phyloP scores from a whole-genome alignment of 805 yeast species.

The Candida ulmi region DNA sequence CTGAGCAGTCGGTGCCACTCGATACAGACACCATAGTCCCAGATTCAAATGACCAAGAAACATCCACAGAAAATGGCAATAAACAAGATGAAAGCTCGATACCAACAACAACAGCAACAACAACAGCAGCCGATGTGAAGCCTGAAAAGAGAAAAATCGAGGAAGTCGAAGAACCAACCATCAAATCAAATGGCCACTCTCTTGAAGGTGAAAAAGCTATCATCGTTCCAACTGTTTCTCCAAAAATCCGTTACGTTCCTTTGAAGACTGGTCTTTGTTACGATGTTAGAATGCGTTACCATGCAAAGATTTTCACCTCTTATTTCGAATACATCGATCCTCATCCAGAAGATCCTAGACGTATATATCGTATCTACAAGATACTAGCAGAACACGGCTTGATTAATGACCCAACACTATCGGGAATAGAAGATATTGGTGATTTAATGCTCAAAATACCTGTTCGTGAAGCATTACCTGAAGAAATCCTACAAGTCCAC shows the following conservation, averaged over 20 bases:
- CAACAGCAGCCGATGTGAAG: conserved; percentile 1
- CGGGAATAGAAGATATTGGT: conserved; percentile 67
- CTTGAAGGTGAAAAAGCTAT: conserved; percentile 26
- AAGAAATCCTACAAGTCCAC: conserved; percentile 85
- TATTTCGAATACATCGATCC: conserved; percentile 95
- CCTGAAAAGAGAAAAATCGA: conserved; percentile 19
- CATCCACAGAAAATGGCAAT: no score
- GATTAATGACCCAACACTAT: conserved; percentile 71
- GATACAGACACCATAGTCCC: conserved; percentile 6
- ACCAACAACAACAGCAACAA: no score
- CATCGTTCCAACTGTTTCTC: conserved; percentile 54
- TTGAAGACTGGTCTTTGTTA: conserved; percentile 91
- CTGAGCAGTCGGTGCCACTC: not conserved
- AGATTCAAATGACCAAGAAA: conserved; percentile 3
- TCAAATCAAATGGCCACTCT: conserved; percentile 2
- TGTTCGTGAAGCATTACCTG: conserved; percentile 80
- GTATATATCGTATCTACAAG: conserved; percentile 91
- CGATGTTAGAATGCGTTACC: conserved; percentile 97
- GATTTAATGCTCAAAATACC: conserved; percentile 85
- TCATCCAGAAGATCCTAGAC: conserved; percentile 97
- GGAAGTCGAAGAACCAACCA: conserved; percentile 9
- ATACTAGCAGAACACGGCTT: conserved; percentile 92
- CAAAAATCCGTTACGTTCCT: conserved; percentile 66
- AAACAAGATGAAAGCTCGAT: not conserved
- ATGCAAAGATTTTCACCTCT: conserved; percentile 88